Base-by-base conservation (phyloP, 345 rosid genomes). In the Camelina sativa region DNA sequence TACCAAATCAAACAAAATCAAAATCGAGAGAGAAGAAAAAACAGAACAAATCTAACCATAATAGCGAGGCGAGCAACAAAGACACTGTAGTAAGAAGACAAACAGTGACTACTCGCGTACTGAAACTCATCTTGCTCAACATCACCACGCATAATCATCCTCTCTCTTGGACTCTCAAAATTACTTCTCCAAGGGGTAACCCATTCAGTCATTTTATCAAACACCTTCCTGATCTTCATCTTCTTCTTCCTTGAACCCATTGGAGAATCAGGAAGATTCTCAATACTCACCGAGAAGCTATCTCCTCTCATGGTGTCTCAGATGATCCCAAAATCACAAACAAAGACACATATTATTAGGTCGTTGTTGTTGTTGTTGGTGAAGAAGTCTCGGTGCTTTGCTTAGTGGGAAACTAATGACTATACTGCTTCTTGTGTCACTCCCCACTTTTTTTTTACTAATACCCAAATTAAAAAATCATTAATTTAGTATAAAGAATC, bases 31-130 rank as follows among this genome's bases (percentile, higher is more conserved):
- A 11, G 16, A 20, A 44, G 52, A 59, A 44, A 44, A 59, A 53
- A 9, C n/a, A 17, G 17, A 67, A 9, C 2, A 28, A 44, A 15
- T 17, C 86, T 25, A 62, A 89, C 99, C 99, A 95, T 95, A 67
- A 95, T 95, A 28, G 99, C 99, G 8, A 95, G 93, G 13, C 99
- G 97, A 73, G 82, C 99, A 7, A 90, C 97, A 44, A 95, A 95
- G 71, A 95, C 91, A 60, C 97, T 95, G 92, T 95, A 95, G 76
- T 95, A 95, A 1, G 99, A 92, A 4, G 99, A 89, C 63, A 95
- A 86, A 76, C 99, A 92, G 73, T 79, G 91, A 73, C 86, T 64
- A 38, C 74, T 78, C 32, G 88, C 89, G 64, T 85, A 82, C 70
- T 86, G 92, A 51, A 88, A 88, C 78, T 92, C 97, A 6, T 95